Evolutionary conservation across 169 alveolate genomes (phyloP), one percentile per base, ranked within the genome.

Genomic region (Plasmodium relictum): DNA sequence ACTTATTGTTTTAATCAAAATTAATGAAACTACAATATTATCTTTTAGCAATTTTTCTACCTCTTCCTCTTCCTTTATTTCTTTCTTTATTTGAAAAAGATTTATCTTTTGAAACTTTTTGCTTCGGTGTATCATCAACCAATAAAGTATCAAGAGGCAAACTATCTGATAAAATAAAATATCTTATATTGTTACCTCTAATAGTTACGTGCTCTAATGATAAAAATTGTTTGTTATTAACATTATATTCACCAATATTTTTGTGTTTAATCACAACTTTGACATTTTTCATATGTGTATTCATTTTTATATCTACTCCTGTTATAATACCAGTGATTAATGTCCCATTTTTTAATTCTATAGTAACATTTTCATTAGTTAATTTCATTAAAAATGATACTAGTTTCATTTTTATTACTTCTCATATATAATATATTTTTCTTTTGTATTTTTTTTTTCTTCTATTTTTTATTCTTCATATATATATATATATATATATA

Each of bases 281-380:
- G 31, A 98, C 99, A 85, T 97, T 98, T 93, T 98, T 98, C 93
- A 98, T 92, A 92, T 98, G 99, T 24, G 99, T 98, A 94, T 98
- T 98, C 99, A 98, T 98, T 70, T 98, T 96, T 12, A 98, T 96
- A 88, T 98, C 99, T 9, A 98, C 99, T 48, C 99, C 99, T 59
- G 96, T 95, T 22, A 98, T 96, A 3, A 99, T 96, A 6, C 99
- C 99, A 18, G 96, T 98, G 42, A 98, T 94, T 52, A 98, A 97
- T 0, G 99, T 98, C 14, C 99, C 99, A 93, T 98, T 98, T 94
- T 98, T 98, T 73, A 98, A 94, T 95, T 98, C 99, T 59, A 98
- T 96, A 44, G 99, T 98, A 56, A 98, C 99, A 39, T 99, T 95
- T 96, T 98, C 99, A 88, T 97, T 97, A 56, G 97, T 98, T 39